Conservation (phyloP, 495 filamentous ascomycete genomes). For the Aspergillus olivimuriae region DNA sequence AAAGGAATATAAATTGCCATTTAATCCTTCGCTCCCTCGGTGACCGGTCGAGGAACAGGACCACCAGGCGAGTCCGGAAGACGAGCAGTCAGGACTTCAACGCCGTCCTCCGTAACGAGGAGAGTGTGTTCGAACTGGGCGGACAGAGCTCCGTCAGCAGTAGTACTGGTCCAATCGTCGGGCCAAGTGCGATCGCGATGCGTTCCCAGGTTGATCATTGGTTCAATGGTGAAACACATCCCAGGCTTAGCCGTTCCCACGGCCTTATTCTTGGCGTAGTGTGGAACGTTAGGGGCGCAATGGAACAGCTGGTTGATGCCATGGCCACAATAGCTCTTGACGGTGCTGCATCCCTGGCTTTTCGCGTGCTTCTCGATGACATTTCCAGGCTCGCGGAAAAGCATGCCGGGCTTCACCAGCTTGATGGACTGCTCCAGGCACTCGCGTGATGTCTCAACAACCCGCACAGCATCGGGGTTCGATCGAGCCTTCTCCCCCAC, state of each 20-base stretch:
- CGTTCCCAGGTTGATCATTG: constrained; percentile 81
- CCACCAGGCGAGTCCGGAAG: constrained; percentile 78
- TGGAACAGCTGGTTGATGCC: constrained; percentile 85
- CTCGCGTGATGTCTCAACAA: constrained; percentile 75
- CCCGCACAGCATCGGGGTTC: constrained; percentile 73
- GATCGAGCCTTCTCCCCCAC: constrained; percentile 70
- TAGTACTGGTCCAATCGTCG: constrained; percentile 85
- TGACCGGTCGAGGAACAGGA: constrained; percentile 58
- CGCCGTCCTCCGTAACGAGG: constrained; percentile 86
- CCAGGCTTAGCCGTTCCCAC: constrained; percentile 79
- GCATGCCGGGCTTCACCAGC: constrained; percentile 77
- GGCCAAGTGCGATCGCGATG: constrained; percentile 82
- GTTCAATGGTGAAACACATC: constrained; percentile 92
- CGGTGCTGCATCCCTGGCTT: constrained; percentile 67
- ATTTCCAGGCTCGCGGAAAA: constrained; percentile 78
- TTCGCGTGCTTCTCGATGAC: constrained; percentile 85
- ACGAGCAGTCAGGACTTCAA: constrained; percentile 88
- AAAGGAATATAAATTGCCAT: too few relatives aligned
- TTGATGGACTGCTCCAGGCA: constrained; percentile 79
- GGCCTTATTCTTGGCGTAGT: constrained; percentile 89
- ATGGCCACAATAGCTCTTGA: constrained; percentile 86
- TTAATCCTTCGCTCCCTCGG: constrained; percentile 1
- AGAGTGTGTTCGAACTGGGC: constrained; percentile 95
- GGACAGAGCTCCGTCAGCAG: constrained; percentile 71
- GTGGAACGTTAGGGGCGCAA: constrained; percentile 75